Percentiles rank a stretch among this genome's conserved stretches.
Conservation (phyloP, 768 basidiomycete genomes). For the Lentinula edodes region DNA sequence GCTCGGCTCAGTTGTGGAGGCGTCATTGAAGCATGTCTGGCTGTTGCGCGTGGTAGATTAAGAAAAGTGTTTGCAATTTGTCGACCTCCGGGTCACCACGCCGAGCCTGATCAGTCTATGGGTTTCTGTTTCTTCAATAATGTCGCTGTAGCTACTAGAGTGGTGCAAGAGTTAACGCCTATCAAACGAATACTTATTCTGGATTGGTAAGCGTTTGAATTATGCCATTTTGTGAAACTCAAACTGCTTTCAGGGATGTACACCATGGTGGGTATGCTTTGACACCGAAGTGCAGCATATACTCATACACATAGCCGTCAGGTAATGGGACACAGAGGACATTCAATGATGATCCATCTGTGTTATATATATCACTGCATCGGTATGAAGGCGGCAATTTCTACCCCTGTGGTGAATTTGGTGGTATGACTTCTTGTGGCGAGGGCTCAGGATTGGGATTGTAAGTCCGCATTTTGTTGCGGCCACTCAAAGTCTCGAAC, state of each 20-base stretch:
- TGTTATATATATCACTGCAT: constrained; percentile 93
- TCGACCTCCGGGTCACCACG: constrained; percentile 96
- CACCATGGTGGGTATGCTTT: constrained; percentile 66
- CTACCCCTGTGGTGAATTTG: constrained; percentile 92
- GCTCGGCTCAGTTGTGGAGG: constrained; percentile 92
- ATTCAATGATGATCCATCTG: constrained; percentile 87
- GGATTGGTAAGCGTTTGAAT: constrained; percentile 69
- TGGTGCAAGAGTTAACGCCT: constrained; percentile 64
- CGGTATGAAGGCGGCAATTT: constrained; percentile 89
- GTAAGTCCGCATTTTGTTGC: constrained; percentile 41
- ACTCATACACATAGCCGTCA: constrained; percentile 21
- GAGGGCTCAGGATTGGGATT: constrained; percentile 79
- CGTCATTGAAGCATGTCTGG: constrained; percentile 83
- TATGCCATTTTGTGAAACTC: neutral
- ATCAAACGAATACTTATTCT: constrained; percentile 84
- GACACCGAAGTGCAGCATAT: neutral
- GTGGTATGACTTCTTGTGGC: constrained; percentile 81
- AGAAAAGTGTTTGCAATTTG: constrained; percentile 93
- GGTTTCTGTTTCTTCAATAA: constrained; percentile 99
- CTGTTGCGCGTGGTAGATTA: constrained; percentile 75
- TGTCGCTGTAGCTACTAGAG: constrained; percentile 86
- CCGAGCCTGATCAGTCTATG: constrained; percentile 97
- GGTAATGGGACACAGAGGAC: constrained; percentile 97
- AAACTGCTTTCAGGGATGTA: constrained; percentile 66
- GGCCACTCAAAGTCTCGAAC: neutral